Evolutionary conservation across 73 alveolate genomes (phyloP), one percentile per base, ranked within the genome.

Genomic region (Paramecium caudatum): DNA sequence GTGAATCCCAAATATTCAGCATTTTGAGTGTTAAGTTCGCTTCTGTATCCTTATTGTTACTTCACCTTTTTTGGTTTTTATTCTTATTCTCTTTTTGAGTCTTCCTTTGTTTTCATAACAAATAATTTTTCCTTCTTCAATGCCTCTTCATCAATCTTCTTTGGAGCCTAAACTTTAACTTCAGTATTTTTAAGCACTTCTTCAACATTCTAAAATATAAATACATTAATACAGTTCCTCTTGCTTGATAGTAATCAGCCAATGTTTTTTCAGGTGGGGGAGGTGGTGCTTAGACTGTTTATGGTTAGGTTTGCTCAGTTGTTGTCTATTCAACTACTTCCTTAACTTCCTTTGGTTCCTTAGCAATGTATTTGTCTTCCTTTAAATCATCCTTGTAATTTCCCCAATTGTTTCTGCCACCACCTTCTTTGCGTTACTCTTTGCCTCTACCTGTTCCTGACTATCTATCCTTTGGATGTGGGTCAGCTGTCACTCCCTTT

Each of bases 401-500:
- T 12, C 92, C 94, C 94, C 94, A 90, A 37, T 82, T 82, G 10
- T 49, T 90, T 82, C 86, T 90, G 16, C 94, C 94, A 12, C 90
- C 74, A 15, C 94, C 94, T 25, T 55, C 92, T 78, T 91, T 91
- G 23, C 80, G 16, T 19, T 9, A 39, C 27, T 86, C 92, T 62
- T 68, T 91, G 7, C 91, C 95, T 91, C 95, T 91, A 37, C 95
- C 95, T 7, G 93, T 91, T 4, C 95, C 95, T n/a, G 74, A 46
- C 21, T 91, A 46, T 85, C 93, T 91, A 10, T 91, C 95, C 13
- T 86, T 84, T 13, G 95, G 95, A 68, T 91, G 95, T 2, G 88
- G 88, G 16, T 74, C 68, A 74, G 88, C 88, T 21, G 69, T 7
- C 25, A 74, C 88, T 39, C 88, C 88, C 21, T 74, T 74, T 4